Base-by-base conservation (phyloP, 2,329 filamentous ascomycete species). In the Ustilaginoidea virens region DNA sequence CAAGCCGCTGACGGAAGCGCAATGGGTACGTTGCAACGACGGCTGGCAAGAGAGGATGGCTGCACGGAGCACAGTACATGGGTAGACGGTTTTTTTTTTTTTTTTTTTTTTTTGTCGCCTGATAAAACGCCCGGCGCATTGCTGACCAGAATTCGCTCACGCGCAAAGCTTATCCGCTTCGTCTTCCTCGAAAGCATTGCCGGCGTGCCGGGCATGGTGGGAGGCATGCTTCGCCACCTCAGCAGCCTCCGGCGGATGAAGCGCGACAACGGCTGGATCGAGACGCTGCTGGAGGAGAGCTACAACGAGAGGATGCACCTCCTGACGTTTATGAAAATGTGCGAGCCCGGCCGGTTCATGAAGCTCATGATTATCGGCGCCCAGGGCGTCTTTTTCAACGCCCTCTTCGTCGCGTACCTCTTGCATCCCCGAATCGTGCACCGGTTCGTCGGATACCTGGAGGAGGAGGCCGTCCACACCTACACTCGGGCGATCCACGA, bases 321-420 rank as follows among this genome's bases (percentile, higher is more conserved):
- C 2, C 60, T 92, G 17, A 90, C 81, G 0, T 94, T 96, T 54
- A 74, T 98, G 52, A 92, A 92, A 55, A 80, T 93, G 66, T 80
- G 77, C 33, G 53, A 58, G 39, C 52, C 52, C 20, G 82, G 81
- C 10, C 74, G 69, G 62, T 90, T 93, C 61, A 92, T 94, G 86
- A 78, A 82, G 37, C 53, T 83, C 32, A 81, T 93, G 73, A 83
- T 96, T 31, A 69, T 96, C 22, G 83, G 76, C 8, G 86, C 87
- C 1, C 87, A 96, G 52, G 90, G 87, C 22, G 81, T 96, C 42
- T 96, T 92, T 64, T 94, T 92, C 69, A 98, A 98, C 56, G 69
- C 74, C 38, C 71, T 96, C 50, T 96, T 98, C 64, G 35, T 93
- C 36, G 68, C 78, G 26, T 96, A 96, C 56, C 73, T 98, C 19